These are phyloP conservation scores for Neurospora tetrasperma DNA, from an alignment of 495 filamentous ascomycete species.

Conservation along the genomic window DNA sequence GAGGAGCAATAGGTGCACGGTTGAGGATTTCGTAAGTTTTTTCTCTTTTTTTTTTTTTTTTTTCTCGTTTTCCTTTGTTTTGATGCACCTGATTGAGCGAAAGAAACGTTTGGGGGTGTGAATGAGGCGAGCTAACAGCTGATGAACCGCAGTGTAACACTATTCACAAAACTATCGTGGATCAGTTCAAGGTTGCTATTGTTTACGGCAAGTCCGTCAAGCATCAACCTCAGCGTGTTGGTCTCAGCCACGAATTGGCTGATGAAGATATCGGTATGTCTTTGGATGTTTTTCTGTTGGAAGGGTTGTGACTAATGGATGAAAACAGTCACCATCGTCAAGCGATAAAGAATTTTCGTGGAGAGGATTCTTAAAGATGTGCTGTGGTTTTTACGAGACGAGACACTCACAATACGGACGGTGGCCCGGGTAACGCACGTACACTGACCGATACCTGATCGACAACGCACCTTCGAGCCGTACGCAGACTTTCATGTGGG, in stretches of 20 bases:
- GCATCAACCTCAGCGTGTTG: conserved; percentile 95
- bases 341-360: conserved; percentile 51
- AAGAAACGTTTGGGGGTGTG: neutral
- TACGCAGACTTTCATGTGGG: neutral
- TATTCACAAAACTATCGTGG: conserved; percentile 91
- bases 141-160: conserved; percentile 64
- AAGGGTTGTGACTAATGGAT: neutral
- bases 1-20: conserved; percentile 66
- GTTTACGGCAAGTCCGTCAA: conserved; percentile 97
- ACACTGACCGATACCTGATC: neutral
- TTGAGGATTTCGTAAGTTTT: conserved; percentile 88
- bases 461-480: neutral
- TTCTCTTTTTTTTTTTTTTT: conserved; percentile 6
- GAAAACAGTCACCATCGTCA: conserved; percentile 78
- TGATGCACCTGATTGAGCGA: conserved; percentile 7
- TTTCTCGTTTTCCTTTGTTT: conserved; percentile 6
- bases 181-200: conserved; percentile 90
- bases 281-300: neutral
- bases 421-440: neutral
- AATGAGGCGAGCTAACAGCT: conserved; percentile 10
- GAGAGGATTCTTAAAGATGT: neutral
- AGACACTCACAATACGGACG: neutral
- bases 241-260: conserved; percentile 78
- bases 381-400: neutral
- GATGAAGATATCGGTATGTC: conserved; percentile 95